phyloP scores from a whole-genome alignment of 169 alveolate genomes.

The Plasmodium ovale region DNA sequence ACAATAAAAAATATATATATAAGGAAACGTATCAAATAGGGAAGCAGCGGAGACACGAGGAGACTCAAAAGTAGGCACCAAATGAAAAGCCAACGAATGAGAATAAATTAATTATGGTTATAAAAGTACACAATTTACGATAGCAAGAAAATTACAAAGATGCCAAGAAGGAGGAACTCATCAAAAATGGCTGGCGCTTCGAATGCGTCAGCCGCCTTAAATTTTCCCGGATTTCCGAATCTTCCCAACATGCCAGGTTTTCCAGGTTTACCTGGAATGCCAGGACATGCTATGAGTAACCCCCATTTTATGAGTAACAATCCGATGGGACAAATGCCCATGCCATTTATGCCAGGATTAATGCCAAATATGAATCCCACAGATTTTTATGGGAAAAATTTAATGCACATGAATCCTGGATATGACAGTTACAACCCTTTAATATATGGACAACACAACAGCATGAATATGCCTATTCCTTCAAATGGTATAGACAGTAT shows the following conservation, averaged over 20 bases:
- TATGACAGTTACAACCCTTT: slow-evolving; percentile 40
- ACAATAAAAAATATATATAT: too few species aligned
- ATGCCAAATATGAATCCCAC: slow-evolving; percentile 31
- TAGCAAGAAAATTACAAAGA: too few species aligned
- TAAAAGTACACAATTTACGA: too few species aligned
- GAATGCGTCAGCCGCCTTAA: neutral
- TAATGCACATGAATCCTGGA: slow-evolving; percentile 33
- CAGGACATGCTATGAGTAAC: neutral
- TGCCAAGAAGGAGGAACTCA: too few species aligned
- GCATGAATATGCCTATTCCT: slow-evolving; percentile 31
- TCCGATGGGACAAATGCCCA: slow-evolving; percentile 21
- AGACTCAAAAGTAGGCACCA: too few species aligned
- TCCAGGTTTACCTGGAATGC: neutral
- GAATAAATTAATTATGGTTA: too few species aligned
- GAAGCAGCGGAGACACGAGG: too few species aligned
- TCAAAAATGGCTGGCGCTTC: neutral
- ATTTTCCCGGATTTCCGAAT: neutral
- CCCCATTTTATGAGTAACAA: slow-evolving; percentile 10
- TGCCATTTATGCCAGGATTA: slow-evolving; percentile 56
- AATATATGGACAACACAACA: slow-evolving; percentile 49
- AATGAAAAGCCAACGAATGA: too few species aligned
- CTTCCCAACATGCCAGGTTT: neutral
- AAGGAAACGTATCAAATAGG: too few species aligned
- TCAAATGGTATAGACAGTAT: slow-evolving; percentile 20
- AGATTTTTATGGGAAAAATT: slow-evolving; percentile 35